These are phyloP conservation scores for Microthlaspi erraticum DNA, from an alignment of 345 rosid species.

Conservation along the genomic window DNA sequence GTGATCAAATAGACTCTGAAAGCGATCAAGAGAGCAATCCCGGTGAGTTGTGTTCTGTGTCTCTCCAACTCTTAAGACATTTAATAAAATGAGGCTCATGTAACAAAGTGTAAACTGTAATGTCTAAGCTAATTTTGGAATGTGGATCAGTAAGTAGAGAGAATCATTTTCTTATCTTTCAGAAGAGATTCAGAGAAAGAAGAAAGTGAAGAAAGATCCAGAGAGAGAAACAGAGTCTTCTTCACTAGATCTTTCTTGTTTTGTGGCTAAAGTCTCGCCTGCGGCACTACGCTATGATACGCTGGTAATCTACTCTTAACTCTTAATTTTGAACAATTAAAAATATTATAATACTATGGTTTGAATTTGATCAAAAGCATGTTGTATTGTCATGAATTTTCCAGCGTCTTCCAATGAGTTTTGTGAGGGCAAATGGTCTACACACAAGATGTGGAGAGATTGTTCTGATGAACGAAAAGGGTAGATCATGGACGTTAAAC, in stretches of 20 bases:
- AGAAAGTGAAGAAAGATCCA: slow-evolving; percentile 9
- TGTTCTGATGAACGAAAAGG: slow-evolving; percentile 22
- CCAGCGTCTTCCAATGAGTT: neutral
- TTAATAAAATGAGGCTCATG: neutral
- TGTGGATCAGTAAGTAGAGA: neutral
- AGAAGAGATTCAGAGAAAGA: slow-evolving; percentile 8
- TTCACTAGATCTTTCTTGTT: slow-evolving; percentile 19
- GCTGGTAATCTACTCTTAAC: slow-evolving; percentile 15
- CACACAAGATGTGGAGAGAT: slow-evolving; percentile 2
- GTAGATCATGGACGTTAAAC: neutral
- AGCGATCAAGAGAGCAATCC: neutral
- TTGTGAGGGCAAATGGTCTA: slow-evolving; percentile 8
- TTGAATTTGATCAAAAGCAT: neutral
- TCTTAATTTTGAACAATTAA: neutral
- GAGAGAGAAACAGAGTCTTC: slow-evolving; percentile 14
- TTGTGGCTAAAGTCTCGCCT: slow-evolving; percentile 10
- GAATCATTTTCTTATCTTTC: neutral
- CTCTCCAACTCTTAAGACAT: neutral
- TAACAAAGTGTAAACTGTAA: neutral
- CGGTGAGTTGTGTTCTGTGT: slow-evolving; percentile 2
- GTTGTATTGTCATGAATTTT: slow-evolving; percentile 4
- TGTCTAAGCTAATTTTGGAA: neutral
- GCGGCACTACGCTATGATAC: slow-evolving; percentile 7
- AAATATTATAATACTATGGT: neutral
- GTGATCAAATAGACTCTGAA: neutral